Evolutionary conservation across 306 rosid genomes (phyloP).

Genomic region (Biancaea sappan): DNA sequence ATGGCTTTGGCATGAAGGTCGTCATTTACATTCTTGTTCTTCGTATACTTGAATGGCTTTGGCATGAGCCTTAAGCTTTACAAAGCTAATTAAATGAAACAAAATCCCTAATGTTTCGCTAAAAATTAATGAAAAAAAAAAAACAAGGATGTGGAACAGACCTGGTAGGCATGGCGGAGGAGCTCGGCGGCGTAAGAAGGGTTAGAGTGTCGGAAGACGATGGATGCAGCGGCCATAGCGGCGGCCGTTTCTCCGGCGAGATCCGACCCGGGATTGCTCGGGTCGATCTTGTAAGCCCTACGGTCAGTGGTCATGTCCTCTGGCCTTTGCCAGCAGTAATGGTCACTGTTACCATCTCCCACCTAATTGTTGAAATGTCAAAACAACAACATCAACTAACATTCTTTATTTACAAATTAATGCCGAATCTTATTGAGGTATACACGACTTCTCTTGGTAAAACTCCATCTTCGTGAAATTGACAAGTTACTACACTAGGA

Average conservation of each 20-base stretch:
- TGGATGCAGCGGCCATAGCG: slow-evolving; percentile 97
- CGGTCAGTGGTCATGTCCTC: slow-evolving; percentile 99
- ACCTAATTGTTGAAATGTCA: slow-evolving; percentile 57
- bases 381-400: slow-evolving; percentile 23
- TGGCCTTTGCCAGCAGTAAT: slow-evolving; percentile 99
- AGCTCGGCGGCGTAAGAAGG: slow-evolving; percentile 77
- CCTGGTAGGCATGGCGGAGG: slow-evolving; percentile 86
- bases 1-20: too few species aligned
- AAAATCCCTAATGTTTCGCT: background rate
- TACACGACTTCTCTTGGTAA: background rate
- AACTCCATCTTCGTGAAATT: background rate
- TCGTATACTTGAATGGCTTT: too few species aligned
- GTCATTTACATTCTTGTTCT: too few species aligned
- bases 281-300: slow-evolving; percentile 80
- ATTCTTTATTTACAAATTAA: slow-evolving; percentile 14
- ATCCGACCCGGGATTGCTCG: slow-evolving; percentile 96
- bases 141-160: background rate
- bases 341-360: slow-evolving; percentile 96
- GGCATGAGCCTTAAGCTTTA: background rate
- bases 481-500: background rate
- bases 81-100: background rate
- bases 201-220: slow-evolving; percentile 83
- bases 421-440: background rate
- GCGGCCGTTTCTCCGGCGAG: slow-evolving; percentile 99
- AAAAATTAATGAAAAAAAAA: background rate